Evolutionary conservation across 108 stramenopile genomes (phyloP).

Genomic region (Cyclotella sp.): DNA sequence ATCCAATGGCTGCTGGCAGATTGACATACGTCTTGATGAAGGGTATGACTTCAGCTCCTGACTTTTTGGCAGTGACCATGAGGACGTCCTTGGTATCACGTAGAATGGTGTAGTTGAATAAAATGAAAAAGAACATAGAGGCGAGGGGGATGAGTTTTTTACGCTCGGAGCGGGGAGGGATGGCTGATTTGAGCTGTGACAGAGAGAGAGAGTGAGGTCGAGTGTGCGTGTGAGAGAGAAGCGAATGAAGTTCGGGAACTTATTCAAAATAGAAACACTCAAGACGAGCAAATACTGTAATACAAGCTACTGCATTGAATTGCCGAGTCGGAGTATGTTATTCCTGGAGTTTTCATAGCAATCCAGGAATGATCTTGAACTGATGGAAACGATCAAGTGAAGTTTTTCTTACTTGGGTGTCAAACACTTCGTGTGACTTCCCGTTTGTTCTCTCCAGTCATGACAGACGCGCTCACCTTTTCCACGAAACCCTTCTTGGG

Average conservation of each 20-base stretch:
- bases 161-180: constrained; percentile 83
- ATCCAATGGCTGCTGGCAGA: constrained; percentile 79
- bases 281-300: no score
- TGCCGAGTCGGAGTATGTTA: no score
- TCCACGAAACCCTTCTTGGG: neutral
- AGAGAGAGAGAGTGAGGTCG: neutral
- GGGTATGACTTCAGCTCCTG: constrained; percentile 95
- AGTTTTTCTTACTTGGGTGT: no score
- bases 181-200: constrained; percentile 58
- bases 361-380: no score
- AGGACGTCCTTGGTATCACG: constrained; percentile 96
- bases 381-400: neutral
- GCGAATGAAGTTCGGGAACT: neutral
- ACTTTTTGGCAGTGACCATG: constrained; percentile 88
- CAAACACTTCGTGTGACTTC: neutral
- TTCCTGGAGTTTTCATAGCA: no score
- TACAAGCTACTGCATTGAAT: no score
- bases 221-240: neutral
- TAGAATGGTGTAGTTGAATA: constrained; percentile 98
- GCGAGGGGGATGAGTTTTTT: constrained; percentile 94
- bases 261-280: neutral
- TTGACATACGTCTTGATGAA: constrained; percentile 98
- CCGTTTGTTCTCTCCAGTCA: neutral
- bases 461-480: neutral
- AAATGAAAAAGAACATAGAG: constrained; percentile 96